These are phyloP conservation scores for Trametes meyenii DNA, from an alignment of 768 basidiomycete species.

Conservation along the genomic window DNA sequence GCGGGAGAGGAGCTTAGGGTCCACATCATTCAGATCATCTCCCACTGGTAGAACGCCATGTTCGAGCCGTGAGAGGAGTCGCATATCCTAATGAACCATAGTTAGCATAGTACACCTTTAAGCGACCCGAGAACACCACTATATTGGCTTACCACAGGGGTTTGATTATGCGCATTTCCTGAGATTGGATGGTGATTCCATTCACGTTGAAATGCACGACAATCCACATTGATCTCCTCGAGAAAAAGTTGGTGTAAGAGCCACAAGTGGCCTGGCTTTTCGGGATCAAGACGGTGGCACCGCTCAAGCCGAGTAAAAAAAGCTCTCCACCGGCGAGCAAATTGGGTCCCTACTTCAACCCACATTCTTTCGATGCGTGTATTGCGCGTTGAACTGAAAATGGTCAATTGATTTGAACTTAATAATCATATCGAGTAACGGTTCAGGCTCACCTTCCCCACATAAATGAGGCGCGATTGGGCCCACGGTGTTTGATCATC, in stretches of 20 bases:
- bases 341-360: constrained; percentile 34
- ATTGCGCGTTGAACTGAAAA: constrained; percentile 24
- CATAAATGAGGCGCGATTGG: constrained; percentile 34
- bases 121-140: too few relatives aligned
- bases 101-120: too few relatives aligned
- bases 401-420: constrained; percentile 1
- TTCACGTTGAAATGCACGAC: too few relatives aligned
- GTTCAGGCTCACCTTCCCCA: constrained; percentile 32
- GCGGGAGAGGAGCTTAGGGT: too few relatives aligned
- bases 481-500: constrained; percentile 40
- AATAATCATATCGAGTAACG: background rate
- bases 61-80: too few relatives aligned
- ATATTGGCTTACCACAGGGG: too few relatives aligned
- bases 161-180: too few relatives aligned
- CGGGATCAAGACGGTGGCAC: constrained; percentile 26
- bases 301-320: constrained; percentile 32
- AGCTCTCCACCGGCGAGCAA: constrained; percentile 30
- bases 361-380: constrained; percentile 33
- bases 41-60: too few relatives aligned
- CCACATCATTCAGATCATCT: too few relatives aligned
- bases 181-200: too few relatives aligned
- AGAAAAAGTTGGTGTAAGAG: constrained; percentile 30
- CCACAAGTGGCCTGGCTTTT: constrained; percentile 30
- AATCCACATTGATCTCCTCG: constrained; percentile 17
- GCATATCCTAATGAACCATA: too few relatives aligned